A percentile compares a stretch with the other conserved stretches of the same genome.
Evolutionary conservation across 2,329 filamentous ascomycete species (phyloP).

Genomic region (Curvularia hawaiiensis): DNA sequence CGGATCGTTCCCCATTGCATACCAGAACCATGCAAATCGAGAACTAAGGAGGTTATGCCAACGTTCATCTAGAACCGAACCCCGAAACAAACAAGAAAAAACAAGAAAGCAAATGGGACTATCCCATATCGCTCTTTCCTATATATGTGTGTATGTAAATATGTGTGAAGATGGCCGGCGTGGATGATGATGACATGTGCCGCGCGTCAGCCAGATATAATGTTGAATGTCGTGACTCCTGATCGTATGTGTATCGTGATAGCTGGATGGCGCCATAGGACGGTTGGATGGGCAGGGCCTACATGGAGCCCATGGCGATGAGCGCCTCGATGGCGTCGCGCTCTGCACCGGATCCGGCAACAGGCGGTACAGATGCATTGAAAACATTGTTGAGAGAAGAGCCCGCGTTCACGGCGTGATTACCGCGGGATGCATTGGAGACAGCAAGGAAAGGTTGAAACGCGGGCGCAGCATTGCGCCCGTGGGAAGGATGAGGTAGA

Average conservation of each 20-base stretch:
- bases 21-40: slow-evolving; percentile 22
- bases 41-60: slow-evolving; percentile 24
- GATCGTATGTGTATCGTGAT: not conserved
- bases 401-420: slow-evolving; percentile 34
- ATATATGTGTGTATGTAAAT: not conserved
- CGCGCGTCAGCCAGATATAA: not conserved
- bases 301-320: slow-evolving; percentile 75
- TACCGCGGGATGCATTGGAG: slow-evolving; percentile 40
- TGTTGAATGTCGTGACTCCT: slow-evolving; percentile 11
- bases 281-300: slow-evolving; percentile 10
- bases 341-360: slow-evolving; percentile 59
- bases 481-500: slow-evolving; percentile 23
- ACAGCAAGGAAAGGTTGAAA: slow-evolving; percentile 35
- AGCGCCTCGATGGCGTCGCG: slow-evolving; percentile 82
- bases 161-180: not conserved
- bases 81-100: not conserved
- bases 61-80: slow-evolving; percentile 19
- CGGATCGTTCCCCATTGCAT: slow-evolving; percentile 43
- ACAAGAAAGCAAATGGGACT: slow-evolving; percentile 6
- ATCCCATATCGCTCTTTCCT: not conserved
- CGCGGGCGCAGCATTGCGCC: slow-evolving; percentile 28
- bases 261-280: not conserved
- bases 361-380: slow-evolving; percentile 34
- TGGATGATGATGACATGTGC: not conserved
- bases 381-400: slow-evolving; percentile 25